Conservation (phyloP, 805 yeast species). For the Gaillardinia entomophila region DNA sequence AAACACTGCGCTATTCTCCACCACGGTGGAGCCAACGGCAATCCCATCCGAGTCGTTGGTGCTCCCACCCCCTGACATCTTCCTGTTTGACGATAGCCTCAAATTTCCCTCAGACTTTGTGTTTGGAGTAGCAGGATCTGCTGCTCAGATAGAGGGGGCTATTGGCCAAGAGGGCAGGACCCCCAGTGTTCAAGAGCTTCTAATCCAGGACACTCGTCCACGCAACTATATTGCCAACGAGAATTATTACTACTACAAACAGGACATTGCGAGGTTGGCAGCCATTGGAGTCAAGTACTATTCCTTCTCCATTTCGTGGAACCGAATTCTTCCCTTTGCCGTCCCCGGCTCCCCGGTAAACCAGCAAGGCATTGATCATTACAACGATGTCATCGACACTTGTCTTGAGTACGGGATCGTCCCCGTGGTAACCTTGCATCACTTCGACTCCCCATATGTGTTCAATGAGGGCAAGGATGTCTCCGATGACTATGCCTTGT, state of each 20-base stretch:
- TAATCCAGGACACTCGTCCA: constrained; percentile 8
- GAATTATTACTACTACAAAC: constrained; percentile 25
- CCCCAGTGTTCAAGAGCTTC: constrained; percentile 22
- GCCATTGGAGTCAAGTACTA: constrained; percentile 25
- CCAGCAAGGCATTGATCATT: constrained; percentile 19
- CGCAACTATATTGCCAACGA: constrained; percentile 20
- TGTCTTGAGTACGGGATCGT: constrained; percentile 12
- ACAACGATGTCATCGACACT: constrained; percentile 13
- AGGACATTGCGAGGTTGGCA: constrained; percentile 24
- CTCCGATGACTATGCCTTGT: constrained; percentile 5
- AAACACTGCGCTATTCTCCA: constrained; percentile 6
- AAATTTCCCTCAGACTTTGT: constrained; percentile 6
- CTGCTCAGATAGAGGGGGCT: constrained; percentile 34
- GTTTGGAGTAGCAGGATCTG: constrained; percentile 27
- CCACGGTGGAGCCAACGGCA: constrained; percentile 12
- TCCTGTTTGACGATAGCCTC: constrained; percentile 7
- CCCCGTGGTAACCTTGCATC: constrained; percentile 27
- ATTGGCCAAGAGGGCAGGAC: constrained; percentile 25
- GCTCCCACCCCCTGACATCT: constrained; percentile 12
- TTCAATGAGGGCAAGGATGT: constrained; percentile 3
- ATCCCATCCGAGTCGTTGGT: constrained; percentile 8
- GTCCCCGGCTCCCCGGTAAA: constrained; percentile 23
- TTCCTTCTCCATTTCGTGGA: constrained; percentile 29
- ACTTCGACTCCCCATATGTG: constrained; percentile 24
- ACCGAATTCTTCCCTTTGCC: constrained; percentile 26